Evolutionary conservation across 805 yeast species (phyloP).

Genomic region (Saccharomycopsis sp.): DNA sequence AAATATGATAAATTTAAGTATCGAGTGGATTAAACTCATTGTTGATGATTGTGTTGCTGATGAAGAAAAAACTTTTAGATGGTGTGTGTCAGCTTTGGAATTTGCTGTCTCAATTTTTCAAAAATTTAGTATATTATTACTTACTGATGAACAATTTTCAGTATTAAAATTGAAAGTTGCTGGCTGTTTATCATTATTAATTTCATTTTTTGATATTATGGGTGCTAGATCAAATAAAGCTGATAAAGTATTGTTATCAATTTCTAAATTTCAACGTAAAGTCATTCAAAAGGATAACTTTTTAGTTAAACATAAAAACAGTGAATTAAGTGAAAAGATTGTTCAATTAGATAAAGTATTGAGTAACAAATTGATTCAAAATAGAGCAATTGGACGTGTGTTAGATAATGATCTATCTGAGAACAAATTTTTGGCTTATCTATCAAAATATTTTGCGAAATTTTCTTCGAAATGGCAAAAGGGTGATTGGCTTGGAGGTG

Average conservation of each 20-base stretch:
- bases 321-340: slow-evolving; percentile 45
- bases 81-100: slow-evolving; percentile 95
- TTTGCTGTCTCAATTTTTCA: slow-evolving; percentile 92
- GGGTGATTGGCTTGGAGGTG: slow-evolving; percentile 89
- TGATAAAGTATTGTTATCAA: slow-evolving; percentile 25
- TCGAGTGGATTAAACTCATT: slow-evolving; percentile 88
- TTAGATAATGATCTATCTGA: slow-evolving; percentile 82
- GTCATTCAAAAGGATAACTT: slow-evolving; percentile 14
- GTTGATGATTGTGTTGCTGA: slow-evolving; percentile 94
- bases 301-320: slow-evolving; percentile 9
- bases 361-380: slow-evolving; percentile 47
- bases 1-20: slow-evolving; percentile 58
- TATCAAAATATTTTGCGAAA: slow-evolving; percentile 84
- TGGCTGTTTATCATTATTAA: slow-evolving; percentile 85
- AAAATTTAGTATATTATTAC: slow-evolving; percentile 79
- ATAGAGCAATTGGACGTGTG: slow-evolving; percentile 73
- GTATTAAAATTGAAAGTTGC: slow-evolving; percentile 76
- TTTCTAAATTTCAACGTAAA: slow-evolving; percentile 17
- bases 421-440: slow-evolving; percentile 74
- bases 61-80: slow-evolving; percentile 82
- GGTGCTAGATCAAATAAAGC: slow-evolving; percentile 83
- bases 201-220: slow-evolving; percentile 96
- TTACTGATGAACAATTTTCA: slow-evolving; percentile 70
- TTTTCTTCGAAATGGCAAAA: slow-evolving; percentile 97
- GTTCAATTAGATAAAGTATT: slow-evolving; percentile 33